phyloP scores from a whole-genome alignment of 75 land plant genomes.

The Pinus taeda region DNA sequence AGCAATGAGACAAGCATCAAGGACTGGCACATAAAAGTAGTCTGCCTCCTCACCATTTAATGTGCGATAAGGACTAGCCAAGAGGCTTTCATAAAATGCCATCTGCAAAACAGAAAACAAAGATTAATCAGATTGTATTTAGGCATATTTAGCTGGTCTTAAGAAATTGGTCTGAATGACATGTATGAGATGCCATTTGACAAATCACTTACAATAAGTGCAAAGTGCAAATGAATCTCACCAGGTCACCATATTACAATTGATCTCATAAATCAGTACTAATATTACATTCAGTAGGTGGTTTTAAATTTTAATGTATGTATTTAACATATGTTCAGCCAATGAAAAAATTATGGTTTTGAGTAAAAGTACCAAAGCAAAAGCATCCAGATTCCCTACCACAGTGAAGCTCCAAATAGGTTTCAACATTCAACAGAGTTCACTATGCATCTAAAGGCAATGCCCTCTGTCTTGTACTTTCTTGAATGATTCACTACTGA shows the following conservation, averaged over 20 bases:
- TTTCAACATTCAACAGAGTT: not conserved
- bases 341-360: not conserved
- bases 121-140: not conserved
- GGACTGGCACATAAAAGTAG: constrained; percentile 90
- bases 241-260: not conserved
- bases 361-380: not conserved
- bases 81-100: constrained; percentile 76
- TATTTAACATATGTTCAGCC: not conserved
- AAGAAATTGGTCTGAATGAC: not conserved
- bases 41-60: constrained; percentile 94
- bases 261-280: not conserved
- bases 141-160: not conserved
- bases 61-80: constrained; percentile 83
- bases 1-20: constrained; percentile 80
- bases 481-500: not conserved
- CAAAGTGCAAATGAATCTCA: not conserved
- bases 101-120: constrained; percentile 35
- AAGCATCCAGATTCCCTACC: no score
- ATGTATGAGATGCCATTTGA: not conserved
- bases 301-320: not conserved
- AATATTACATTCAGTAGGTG: no score
- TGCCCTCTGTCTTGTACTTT: not conserved
- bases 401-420: not conserved
- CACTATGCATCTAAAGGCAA: not conserved
- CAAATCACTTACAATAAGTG: not conserved